A percentile compares a stretch with the other conserved stretches of the same genome.
These are phyloP conservation scores for Boehmeria nivea DNA, from an alignment of 306 rosid species.

Conservation along the genomic window DNA sequence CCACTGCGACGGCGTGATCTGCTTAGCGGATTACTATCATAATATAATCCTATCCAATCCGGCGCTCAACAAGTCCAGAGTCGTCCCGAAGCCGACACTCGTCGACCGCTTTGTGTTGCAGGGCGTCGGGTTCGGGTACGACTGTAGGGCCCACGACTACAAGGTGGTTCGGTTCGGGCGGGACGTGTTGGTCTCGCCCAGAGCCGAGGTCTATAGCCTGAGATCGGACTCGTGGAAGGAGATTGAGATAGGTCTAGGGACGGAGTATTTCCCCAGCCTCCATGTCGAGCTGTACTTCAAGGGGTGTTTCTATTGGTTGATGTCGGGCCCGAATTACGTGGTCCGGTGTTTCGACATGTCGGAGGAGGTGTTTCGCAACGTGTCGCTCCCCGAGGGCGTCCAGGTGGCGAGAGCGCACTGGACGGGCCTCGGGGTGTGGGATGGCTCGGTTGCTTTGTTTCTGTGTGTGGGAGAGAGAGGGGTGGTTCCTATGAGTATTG, in stretches of 20 bases:
- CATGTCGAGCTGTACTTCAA: background rate
- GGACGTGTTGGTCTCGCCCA: background rate
- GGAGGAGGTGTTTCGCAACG: background rate
- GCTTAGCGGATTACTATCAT: constrained; percentile 1
- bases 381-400: constrained; percentile 3
- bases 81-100: background rate
- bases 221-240: constrained; percentile 1
- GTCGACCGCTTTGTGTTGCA: constrained; percentile 5
- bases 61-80: background rate
- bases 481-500: too few relatives aligned
- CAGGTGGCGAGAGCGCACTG: background rate
- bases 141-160: background rate
- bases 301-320: constrained; percentile 3
- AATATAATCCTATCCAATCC: background rate
- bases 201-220: constrained; percentile 7
- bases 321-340: constrained; percentile 1
- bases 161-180: constrained; percentile 11
- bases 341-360: constrained; percentile 4
- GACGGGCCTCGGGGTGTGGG: constrained; percentile 7
- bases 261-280: constrained; percentile 1
- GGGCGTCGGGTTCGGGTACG: constrained; percentile 13
- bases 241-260: background rate
- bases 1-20: constrained; percentile 8
- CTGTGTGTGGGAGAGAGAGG: background rate
- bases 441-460: constrained; percentile 1